A percentile compares a stretch with the other conserved stretches of the same genome.
These are phyloP conservation scores for Fusarium longipes DNA, from an alignment of 2,329 filamentous ascomycete species.

Conservation along the genomic window DNA sequence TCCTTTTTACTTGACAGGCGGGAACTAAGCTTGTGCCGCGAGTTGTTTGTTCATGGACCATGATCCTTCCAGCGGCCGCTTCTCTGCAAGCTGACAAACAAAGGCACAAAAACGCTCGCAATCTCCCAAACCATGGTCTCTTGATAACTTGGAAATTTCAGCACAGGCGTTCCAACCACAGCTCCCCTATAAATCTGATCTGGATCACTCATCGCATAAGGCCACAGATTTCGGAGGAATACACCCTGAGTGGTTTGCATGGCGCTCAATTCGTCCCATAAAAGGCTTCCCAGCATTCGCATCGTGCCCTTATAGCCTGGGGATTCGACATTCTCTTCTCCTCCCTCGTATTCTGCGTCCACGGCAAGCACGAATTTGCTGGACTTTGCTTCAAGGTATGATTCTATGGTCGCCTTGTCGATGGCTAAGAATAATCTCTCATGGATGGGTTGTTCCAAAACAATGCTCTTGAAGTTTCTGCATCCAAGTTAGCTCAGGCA, in stretches of 20 bases:
- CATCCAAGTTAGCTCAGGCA: neutral
- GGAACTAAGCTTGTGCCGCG: neutral
- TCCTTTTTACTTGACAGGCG: neutral
- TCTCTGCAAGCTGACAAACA: neutral
- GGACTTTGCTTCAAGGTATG: slow-evolving; percentile 32
- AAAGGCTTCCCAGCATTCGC: slow-evolving; percentile 38
- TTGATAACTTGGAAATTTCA: slow-evolving; percentile 15
- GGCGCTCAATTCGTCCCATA: slow-evolving; percentile 44
- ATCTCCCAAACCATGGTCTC: slow-evolving; percentile 18
- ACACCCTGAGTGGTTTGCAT: slow-evolving; percentile 49
- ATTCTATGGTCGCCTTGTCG: slow-evolving; percentile 43
- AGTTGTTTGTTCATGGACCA: neutral
- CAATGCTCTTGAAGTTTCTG: slow-evolving; percentile 20
- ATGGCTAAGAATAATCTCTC: slow-evolving; percentile 32
- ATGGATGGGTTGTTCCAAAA: neutral
- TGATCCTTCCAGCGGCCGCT: neutral
- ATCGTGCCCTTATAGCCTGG: slow-evolving; percentile 40
- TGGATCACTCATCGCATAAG: slow-evolving; percentile 37
- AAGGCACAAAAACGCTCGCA: slow-evolving; percentile 4
- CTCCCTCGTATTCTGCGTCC: neutral
- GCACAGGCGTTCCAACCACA: neutral
- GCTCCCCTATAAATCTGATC: slow-evolving; percentile 34
- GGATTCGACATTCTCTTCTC: neutral
- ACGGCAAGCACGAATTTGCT: slow-evolving; percentile 35
- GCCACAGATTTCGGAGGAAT: slow-evolving; percentile 36